Percentiles rank a stretch among this genome's conserved stretches.
Conservation (phyloP, 2,329 filamentous ascomycete genomes). For the Hymenoscyphus infarciens region DNA sequence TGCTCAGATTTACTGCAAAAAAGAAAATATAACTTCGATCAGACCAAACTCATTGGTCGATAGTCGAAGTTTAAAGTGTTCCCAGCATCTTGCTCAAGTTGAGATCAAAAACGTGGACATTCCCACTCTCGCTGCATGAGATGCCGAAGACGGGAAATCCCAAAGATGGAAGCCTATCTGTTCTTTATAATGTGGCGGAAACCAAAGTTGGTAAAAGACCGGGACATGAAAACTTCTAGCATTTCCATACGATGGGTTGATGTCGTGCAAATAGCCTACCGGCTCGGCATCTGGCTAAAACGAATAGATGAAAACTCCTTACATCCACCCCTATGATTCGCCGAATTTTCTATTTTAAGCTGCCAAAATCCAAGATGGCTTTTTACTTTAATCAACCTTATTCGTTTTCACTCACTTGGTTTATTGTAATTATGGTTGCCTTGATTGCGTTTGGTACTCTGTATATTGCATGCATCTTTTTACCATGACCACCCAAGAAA, state of each 20-base stretch:
- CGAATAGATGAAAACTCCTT: slow-evolving; percentile 19
- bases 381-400: slow-evolving; percentile 16
- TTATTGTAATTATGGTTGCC: slow-evolving; percentile 20
- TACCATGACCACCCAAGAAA: slow-evolving; percentile 8
- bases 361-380: slow-evolving; percentile 11
- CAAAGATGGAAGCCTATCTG: slow-evolving; percentile 34
- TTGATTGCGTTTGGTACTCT: slow-evolving; percentile 15
- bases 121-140: slow-evolving; percentile 15
- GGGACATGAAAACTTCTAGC: not conserved
- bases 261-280: slow-evolving; percentile 20
- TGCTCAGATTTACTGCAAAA: not conserved
- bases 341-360: slow-evolving; percentile 23
- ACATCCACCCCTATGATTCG: slow-evolving; percentile 13
- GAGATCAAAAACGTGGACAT: not conserved
- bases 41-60: too few species aligned
- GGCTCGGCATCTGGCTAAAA: slow-evolving; percentile 26
- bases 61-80: not conserved
- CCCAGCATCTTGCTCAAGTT: not conserved
- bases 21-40: too few species aligned
- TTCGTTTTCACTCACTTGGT: slow-evolving; percentile 17
- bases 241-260: slow-evolving; percentile 15
- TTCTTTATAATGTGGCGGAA: slow-evolving; percentile 30
- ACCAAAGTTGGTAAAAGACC: slow-evolving; percentile 5
- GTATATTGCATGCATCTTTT: slow-evolving; percentile 11
- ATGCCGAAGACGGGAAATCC: slow-evolving; percentile 35